Evolutionary conservation across 257 asterid species (phyloP), one percentile per base, ranked within the genome.

Genomic region (Salvia splendens): DNA sequence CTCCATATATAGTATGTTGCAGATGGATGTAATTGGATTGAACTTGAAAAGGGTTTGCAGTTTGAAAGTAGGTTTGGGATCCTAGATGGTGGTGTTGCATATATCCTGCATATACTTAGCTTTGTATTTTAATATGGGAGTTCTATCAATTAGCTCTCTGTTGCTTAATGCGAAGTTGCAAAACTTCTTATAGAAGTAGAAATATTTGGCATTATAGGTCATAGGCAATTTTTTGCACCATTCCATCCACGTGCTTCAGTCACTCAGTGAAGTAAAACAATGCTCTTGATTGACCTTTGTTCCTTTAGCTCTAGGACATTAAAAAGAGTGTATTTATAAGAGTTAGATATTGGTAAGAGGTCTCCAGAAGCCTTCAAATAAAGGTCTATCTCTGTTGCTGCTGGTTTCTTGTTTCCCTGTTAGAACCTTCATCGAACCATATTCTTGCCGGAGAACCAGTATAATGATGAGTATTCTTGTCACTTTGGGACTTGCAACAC

Each of bases 51-150:
- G 49, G 30, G 30, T 68, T 30, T 35, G 6, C 55, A 35, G 73
- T 46, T 69, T 56, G 60, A 42, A 12, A 1, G 14, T 14, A 12
- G 47, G 8, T 58, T 28, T 7, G 17, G 30, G 10, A 36, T 45
- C 50, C 7, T 58, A 61, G 64, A 11, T 38, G 63, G 12, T 51
- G 40, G 6, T 70, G 28, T 43, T 53, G 58, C 50, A 43, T 71
- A 61, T 50, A 8, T 61, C 63, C 16, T 61, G 28, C 48, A 16
- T 49, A 55, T 41, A 70, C 9, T 53, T 43, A 43, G 35, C 24
- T 70, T n/a, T 35, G 63, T 49, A 5, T 5, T 55, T 12, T 53
- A 60, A 17, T 51, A 16, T 11, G 48, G 24, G 49, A 17, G 12
- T 61, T 35, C 8, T 47, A 11, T 32, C 40, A 10, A 7, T 35